phyloP scores from a whole-genome alignment of 805 yeast genomes.

The Soucietia sequanensis region DNA sequence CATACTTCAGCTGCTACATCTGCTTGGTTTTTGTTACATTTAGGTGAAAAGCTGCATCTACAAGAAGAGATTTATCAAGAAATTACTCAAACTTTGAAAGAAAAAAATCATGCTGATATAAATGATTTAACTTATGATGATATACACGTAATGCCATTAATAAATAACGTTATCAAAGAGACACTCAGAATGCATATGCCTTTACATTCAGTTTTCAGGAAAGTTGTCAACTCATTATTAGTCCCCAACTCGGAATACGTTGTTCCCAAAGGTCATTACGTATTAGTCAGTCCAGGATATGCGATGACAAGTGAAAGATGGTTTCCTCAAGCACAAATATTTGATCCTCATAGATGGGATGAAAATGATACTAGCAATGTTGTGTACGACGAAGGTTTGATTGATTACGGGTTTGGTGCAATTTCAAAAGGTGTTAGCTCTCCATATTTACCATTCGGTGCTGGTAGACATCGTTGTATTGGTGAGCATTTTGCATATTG shows the following conservation, averaged over 20 bases:
- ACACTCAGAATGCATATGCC: constrained; percentile 96
- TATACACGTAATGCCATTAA: constrained; percentile 75
- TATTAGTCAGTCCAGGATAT: constrained; percentile 91
- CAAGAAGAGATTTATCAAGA: constrained; percentile 82
- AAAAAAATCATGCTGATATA: constrained; percentile 38
- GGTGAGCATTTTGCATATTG: constrained; percentile 98
- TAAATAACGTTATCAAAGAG: constrained; percentile 85
- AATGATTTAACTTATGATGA: constrained; percentile 76
- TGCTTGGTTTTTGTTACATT: constrained; percentile 89
- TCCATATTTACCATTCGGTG: constrained; percentile 97
- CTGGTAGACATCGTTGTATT: constrained; percentile 98
- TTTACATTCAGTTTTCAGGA: constrained; percentile 91
- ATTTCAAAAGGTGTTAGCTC: constrained; percentile 94
- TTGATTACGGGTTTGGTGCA: constrained; percentile 96
- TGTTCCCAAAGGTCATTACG: constrained; percentile 87
- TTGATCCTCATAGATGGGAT: constrained; percentile 88
- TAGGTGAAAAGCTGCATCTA: constrained; percentile 81
- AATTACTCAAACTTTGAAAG: constrained; percentile 60
- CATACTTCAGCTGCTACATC: constrained; percentile 97
- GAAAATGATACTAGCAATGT: constrained; percentile 14
- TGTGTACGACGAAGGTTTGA: constrained; percentile 27
- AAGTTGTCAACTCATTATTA: constrained; percentile 72
- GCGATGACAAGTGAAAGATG: constrained; percentile 72
- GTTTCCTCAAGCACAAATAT: constrained; percentile 73
- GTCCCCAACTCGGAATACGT: constrained; percentile 78